Evolutionary conservation across 805 yeast species (phyloP).

Genomic region (Ogataea thermomethanolica): DNA sequence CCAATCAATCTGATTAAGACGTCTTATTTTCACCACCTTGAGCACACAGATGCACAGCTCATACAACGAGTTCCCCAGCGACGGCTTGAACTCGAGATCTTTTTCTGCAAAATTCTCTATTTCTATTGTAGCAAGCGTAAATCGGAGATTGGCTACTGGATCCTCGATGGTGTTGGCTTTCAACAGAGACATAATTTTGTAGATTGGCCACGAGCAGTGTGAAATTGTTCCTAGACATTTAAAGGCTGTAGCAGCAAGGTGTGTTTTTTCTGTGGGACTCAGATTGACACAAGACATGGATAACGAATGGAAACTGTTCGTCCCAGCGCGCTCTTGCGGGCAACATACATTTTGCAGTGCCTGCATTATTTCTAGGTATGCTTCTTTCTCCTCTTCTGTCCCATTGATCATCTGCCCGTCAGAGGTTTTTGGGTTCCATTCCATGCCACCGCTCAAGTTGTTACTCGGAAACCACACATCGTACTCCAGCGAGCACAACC

Average conservation of each 20-base stretch:
- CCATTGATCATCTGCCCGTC: conserved; percentile 7
- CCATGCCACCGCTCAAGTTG: conserved; percentile 25
- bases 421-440: conserved; percentile 13
- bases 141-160: conserved; percentile 12
- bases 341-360: conserved; percentile 6
- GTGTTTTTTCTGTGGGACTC: neutral
- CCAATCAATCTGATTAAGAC: conserved; percentile 2
- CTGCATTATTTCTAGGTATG: conserved; percentile 4
- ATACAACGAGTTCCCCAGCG: conserved; percentile 19
- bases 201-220: conserved; percentile 23
- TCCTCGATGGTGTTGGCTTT: conserved; percentile 8
- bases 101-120: conserved; percentile 12
- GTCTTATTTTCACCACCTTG: conserved; percentile 2
- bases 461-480: conserved; percentile 31
- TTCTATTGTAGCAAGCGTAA: conserved; percentile 12
- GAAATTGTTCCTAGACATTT: conserved; percentile 10
- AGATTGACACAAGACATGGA: conserved; percentile 4
- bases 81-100: conserved; percentile 1
- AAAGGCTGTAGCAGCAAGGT: conserved; percentile 2
- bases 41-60: conserved; percentile 17
- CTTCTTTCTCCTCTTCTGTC: conserved; percentile 4
- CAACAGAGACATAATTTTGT: conserved; percentile 11
- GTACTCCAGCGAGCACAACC: conserved; percentile 20
- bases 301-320: conserved; percentile 1
- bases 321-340: conserved; percentile 2